Conservation (phyloP, 495 filamentous ascomycete genomes). For the Tuber borchii region DNA sequence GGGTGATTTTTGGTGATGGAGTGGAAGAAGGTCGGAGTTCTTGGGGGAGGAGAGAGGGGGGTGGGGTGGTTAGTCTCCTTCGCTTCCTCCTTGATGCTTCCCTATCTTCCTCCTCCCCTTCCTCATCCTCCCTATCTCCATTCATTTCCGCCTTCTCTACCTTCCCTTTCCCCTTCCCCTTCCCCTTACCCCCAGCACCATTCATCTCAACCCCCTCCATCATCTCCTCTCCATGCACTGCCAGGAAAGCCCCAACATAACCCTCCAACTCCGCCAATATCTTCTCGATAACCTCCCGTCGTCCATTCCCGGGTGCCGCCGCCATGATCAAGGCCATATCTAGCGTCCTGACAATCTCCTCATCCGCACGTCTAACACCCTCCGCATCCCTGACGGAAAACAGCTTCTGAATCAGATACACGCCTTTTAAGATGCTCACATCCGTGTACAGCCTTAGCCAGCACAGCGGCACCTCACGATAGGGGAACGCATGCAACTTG, state of each 20-base stretch:
- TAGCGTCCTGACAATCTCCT: conserved; percentile 55
- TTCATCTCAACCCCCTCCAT: conserved; percentile 54
- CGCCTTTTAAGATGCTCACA: conserved; percentile 60
- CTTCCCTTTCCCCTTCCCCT: conserved; percentile 50
- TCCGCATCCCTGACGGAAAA: not conserved
- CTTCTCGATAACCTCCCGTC: conserved; percentile 54
- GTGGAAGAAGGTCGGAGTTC: not conserved
- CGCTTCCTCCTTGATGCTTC: conserved; percentile 46
- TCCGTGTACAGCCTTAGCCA: conserved; percentile 77
- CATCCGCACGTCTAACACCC: conserved; percentile 10
- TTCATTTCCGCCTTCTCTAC: conserved; percentile 47
- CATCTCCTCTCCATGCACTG: conserved; percentile 27
- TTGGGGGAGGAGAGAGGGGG: conserved; percentile 43
- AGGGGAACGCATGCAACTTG: conserved; percentile 69
- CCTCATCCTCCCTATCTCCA: not conserved
- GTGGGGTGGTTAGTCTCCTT: conserved; percentile 21
- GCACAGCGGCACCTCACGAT: conserved; percentile 62
- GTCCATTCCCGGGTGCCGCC: conserved; percentile 53
- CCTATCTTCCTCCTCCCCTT: not conserved
- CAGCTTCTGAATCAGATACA: conserved; percentile 40
- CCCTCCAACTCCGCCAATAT: conserved; percentile 43
- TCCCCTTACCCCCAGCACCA: conserved; percentile 63
- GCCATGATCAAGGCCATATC: conserved; percentile 79
- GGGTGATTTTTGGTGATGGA: conserved; percentile 43
- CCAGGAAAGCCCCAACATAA: conserved; percentile 8